Conservation (phyloP, 2,329 filamentous ascomycete species). For the Emmonsiellopsis sp. region DNA sequence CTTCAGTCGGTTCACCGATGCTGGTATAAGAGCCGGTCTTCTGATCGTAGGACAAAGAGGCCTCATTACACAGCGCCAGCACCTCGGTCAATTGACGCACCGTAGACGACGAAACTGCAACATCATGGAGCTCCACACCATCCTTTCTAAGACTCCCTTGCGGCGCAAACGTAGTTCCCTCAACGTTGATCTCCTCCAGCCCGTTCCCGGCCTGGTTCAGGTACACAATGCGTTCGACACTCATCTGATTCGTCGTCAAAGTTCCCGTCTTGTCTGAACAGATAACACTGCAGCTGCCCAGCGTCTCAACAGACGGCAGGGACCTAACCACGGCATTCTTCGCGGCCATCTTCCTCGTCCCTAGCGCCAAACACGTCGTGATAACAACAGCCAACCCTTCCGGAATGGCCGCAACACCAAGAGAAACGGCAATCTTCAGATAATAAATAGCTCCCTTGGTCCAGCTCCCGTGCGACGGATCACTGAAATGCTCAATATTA, state of each 20-base stretch:
- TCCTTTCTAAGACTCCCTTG: conserved; percentile 61
- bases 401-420: conserved; percentile 94
- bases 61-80: conserved; percentile 76
- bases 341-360: conserved; percentile 96
- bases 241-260: conserved; percentile 98
- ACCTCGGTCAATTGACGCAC: conserved; percentile 67
- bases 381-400: conserved; percentile 97
- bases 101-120: conserved; percentile 63
- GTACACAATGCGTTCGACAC: conserved; percentile 85
- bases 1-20: conserved; percentile 92
- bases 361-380: conserved; percentile 92
- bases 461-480: conserved; percentile 86
- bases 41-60: conserved; percentile 70
- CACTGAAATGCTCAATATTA: conserved; percentile 95
- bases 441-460: conserved; percentile 98
- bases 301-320: conserved; percentile 89
- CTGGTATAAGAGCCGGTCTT: conserved; percentile 66
- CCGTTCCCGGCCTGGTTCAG: conserved; percentile 63
- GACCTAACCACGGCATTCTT: conserved; percentile 97
- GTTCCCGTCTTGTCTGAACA: conserved; percentile 99
- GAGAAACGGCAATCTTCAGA: conserved; percentile 96
- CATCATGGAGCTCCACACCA: conserved; percentile 59
- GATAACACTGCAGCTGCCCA: conserved; percentile 98
- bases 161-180: conserved; percentile 87
- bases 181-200: conserved; percentile 77